Percentiles rank a stretch among this genome's conserved stretches.
phyloP scores from a whole-genome alignment of 2,329 filamentous ascomycete genomes.

The Trichoderma harzianum region DNA sequence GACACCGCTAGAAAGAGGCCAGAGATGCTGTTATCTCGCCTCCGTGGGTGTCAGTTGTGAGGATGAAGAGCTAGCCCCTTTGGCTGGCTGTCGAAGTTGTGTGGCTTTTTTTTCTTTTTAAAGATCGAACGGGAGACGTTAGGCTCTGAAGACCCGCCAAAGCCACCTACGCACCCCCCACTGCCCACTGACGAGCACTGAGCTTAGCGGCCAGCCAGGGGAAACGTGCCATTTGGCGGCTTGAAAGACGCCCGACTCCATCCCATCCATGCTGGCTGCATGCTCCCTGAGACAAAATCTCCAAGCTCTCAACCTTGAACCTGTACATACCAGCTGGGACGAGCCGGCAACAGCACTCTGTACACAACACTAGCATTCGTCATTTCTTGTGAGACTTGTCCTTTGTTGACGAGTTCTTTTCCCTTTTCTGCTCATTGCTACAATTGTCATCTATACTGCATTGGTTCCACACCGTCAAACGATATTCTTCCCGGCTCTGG shows the following conservation, averaged over 20 bases:
- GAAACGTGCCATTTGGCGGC: conserved; percentile 17
- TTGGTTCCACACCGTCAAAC: background rate
- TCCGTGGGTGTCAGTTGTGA: background rate
- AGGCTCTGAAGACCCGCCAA: conserved; percentile 17
- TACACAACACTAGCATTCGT: background rate
- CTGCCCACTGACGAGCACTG: conserved; percentile 5
- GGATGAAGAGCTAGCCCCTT: background rate
- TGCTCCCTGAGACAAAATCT: conserved; percentile 19
- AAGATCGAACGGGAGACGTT: background rate
- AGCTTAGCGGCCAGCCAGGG: conserved; percentile 13
- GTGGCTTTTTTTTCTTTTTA: background rate
- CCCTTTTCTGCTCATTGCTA: background rate
- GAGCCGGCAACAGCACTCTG: conserved; percentile 9
- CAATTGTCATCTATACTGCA: conserved; percentile 16
- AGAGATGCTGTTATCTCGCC: background rate
- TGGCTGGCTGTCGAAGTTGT: background rate
- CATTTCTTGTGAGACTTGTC: conserved; percentile 1
- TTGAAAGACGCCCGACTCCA: background rate
- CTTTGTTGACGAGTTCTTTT: background rate
- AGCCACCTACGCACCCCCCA: conserved; percentile 18
- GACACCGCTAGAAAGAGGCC: conserved; percentile 5
- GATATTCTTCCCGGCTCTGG: conserved; percentile 5
- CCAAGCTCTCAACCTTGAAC: conserved; percentile 12
- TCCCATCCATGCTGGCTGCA: background rate
- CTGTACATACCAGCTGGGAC: conserved; percentile 16